phyloP scores from a whole-genome alignment of 805 yeast species.

The Yarrowia sp. region DNA sequence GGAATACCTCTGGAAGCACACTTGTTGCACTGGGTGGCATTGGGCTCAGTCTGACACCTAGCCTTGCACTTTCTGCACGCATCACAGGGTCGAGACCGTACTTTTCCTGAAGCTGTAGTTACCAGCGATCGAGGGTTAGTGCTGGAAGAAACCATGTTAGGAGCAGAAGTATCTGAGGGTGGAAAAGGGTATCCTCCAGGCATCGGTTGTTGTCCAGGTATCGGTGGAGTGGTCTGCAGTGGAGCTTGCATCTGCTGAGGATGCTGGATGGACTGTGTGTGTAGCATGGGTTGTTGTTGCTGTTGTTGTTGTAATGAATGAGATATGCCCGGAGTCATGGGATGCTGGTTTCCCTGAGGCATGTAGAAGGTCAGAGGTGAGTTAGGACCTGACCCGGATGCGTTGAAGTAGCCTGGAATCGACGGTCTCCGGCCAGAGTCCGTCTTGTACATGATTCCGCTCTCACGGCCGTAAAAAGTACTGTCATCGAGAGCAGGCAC shows the following conservation, averaged over 20 bases:
- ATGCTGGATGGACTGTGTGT: neutral
- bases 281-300: no score
- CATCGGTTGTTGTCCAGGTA: no score
- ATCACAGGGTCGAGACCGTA: slow-evolving; percentile 61
- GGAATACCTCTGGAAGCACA: slow-evolving; percentile 70
- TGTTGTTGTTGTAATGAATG: no score
- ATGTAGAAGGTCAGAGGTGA: neutral
- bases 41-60: slow-evolving; percentile 66
- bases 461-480: slow-evolving; percentile 7
- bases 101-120: slow-evolving; percentile 18
- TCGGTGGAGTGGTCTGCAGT: no score
- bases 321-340: neutral
- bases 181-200: no score
- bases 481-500: slow-evolving; percentile 10
- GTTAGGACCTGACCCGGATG: neutral
- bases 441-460: slow-evolving; percentile 9
- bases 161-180: no score
- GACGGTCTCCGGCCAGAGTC: slow-evolving; percentile 15
- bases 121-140: neutral
- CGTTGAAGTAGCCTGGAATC: slow-evolving; percentile 5
- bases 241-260: neutral
- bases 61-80: slow-evolving; percentile 78
- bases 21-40: slow-evolving; percentile 56
- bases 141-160: neutral
- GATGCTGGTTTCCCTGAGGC: neutral